Percentiles rank a stretch among this genome's conserved stretches.
Evolutionary conservation across 805 yeast genomes (phyloP).

Genomic region (Yarrowia keelungensis): DNA sequence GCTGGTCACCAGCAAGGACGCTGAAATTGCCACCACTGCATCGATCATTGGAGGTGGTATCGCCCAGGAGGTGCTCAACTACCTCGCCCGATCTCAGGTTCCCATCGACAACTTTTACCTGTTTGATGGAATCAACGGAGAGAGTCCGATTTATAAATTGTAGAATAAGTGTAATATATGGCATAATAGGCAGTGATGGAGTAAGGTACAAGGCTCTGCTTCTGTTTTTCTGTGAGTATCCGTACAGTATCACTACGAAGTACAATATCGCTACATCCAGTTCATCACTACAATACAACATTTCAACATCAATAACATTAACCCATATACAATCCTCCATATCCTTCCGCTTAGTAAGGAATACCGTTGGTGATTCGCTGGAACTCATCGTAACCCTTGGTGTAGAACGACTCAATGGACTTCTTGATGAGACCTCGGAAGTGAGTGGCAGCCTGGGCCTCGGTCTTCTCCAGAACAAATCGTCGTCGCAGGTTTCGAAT

Average conservation of each 20-base stretch:
- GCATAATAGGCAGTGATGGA: too few species aligned
- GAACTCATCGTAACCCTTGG: constrained; percentile 97
- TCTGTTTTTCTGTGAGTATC: too few species aligned
- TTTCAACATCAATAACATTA: constrained; percentile 13
- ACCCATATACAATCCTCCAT: constrained; percentile 18
- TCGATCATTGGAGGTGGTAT: constrained; percentile 90
- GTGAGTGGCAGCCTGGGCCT: constrained; percentile 80
- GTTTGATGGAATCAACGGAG: constrained; percentile 72
- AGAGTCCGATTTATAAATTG: constrained; percentile 76
- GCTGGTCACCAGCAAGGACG: constrained; percentile 50
- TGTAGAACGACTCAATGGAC: constrained; percentile 85
- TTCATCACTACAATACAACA: not conserved
- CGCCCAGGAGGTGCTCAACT: constrained; percentile 90
- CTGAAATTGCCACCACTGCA: constrained; percentile 82
- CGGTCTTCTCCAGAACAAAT: constrained; percentile 81
- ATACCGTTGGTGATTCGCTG: constrained; percentile 96
- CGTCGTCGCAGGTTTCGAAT: constrained; percentile 77
- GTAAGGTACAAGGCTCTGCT: too few species aligned
- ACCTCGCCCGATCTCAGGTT: constrained; percentile 72
- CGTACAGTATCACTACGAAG: too few species aligned
- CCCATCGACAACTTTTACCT: constrained; percentile 84
- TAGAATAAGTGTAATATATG: constrained; percentile 42
- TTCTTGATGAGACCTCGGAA: constrained; percentile 78
- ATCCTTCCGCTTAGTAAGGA: constrained; percentile 64
- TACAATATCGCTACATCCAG: too few species aligned